These are phyloP conservation scores for Corylus heterophylla DNA, from an alignment of 306 rosid species.

Conservation along the genomic window DNA sequence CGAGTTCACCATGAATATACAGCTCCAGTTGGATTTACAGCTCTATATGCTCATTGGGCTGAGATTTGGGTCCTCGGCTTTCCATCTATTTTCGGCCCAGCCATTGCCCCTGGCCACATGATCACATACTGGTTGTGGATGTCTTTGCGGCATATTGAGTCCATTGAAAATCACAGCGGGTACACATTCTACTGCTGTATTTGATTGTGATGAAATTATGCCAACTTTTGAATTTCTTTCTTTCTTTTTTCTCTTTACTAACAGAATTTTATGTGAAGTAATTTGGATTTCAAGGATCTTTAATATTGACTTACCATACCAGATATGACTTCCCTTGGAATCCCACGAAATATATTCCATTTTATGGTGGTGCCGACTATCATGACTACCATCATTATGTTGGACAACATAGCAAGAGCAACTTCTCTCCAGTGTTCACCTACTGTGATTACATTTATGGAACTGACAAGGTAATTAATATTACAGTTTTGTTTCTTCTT, in stretches of 20 bases:
- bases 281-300: conserved; percentile 52
- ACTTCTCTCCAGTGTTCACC: conserved; percentile 93
- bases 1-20: conserved; percentile 77
- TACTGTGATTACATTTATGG: conserved; percentile 96
- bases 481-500: conserved; percentile 19
- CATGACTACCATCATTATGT: conserved; percentile 98
- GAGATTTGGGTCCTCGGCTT: conserved; percentile 74
- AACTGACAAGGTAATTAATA: conserved; percentile 87
- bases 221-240: conserved; percentile 30
- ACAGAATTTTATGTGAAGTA: conserved; percentile 33
- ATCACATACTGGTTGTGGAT: conserved; percentile 86
- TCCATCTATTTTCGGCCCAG: conserved; percentile 83
- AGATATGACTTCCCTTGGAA: conserved; percentile 95
- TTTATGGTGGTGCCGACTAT: conserved; percentile 93
- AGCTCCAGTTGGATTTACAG: conserved; percentile 73
- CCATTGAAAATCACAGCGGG: conserved; percentile 89
- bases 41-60: conserved; percentile 90
- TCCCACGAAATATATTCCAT: conserved; percentile 76
- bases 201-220: conserved; percentile 36
- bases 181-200: conserved; percentile 35
- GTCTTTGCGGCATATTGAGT: conserved; percentile 73
- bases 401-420: conserved; percentile 95
- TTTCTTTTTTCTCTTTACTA: conserved; percentile 18
- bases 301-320: conserved; percentile 31
- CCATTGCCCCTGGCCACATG: conserved; percentile 79